Evolutionary conservation across 768 basidiomycete genomes (phyloP).

Genomic region (Suillus brevipes): DNA sequence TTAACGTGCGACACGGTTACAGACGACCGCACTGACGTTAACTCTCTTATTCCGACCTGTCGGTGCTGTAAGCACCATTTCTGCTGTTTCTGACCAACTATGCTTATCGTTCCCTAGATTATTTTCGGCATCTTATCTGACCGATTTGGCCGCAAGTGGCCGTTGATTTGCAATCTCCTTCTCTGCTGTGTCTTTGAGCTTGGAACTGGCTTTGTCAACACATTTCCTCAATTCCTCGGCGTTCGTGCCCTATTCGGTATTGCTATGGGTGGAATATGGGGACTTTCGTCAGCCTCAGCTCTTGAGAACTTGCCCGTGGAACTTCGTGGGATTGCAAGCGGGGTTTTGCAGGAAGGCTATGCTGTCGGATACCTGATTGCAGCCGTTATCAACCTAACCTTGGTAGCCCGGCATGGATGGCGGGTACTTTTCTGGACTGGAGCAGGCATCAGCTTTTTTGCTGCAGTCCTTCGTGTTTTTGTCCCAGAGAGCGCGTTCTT

Average conservation of each 20-base stretch:
- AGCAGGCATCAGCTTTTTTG: conserved; percentile 65
- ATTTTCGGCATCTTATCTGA: conserved; percentile 87
- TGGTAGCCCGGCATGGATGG: conserved; percentile 58
- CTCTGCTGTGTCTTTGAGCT: conserved; percentile 74
- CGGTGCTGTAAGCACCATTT: conserved; percentile 53
- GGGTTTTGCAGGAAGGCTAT: conserved; percentile 88
- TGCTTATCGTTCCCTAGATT: conserved; percentile 32
- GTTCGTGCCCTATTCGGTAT: conserved; percentile 83
- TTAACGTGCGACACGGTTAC: background rate
- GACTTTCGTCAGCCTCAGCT: conserved; percentile 74
- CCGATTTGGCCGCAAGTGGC: conserved; percentile 93
- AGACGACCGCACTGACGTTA: conserved; percentile 84
- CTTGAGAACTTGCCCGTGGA: conserved; percentile 90
- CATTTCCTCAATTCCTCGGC: conserved; percentile 77
- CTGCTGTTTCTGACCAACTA: background rate
- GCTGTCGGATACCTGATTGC: conserved; percentile 85
- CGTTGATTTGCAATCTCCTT: conserved; percentile 73
- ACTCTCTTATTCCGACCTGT: conserved; percentile 89
- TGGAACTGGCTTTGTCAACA: conserved; percentile 77
- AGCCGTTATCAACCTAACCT: conserved; percentile 74
- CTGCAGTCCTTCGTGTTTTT: conserved; percentile 61
- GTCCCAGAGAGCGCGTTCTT: conserved; percentile 83
- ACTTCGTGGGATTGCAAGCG: conserved; percentile 80
- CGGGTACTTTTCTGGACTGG: conserved; percentile 81
- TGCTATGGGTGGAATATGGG: conserved; percentile 91